Base-by-base conservation (phyloP, 495 filamentous ascomycete genomes). In the Aspergillus incahuasiensis region DNA sequence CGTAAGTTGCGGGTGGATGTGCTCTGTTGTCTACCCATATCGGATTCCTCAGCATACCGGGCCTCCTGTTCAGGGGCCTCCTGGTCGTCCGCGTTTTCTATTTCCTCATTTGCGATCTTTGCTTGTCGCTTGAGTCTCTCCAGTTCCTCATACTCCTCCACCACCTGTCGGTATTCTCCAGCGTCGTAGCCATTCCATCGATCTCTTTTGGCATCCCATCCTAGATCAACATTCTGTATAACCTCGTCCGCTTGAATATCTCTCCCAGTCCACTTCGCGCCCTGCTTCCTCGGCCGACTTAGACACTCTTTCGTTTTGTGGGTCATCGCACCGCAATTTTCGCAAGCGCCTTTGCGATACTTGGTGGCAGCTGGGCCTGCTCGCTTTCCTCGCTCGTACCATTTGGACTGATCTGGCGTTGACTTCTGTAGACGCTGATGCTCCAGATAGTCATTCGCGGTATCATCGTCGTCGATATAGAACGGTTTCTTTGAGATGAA, bases 401-500 rank as follows among this genome's bases (percentile, higher is more conserved):
- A 95, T 81, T 87, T 88, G 19, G 89, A 84, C 64, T 86, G 81
- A 42, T 85, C 81, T 55, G 58, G 34, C 82, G 66, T 61, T 55
- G 76, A 71, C 60, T 87, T 86, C 46, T 92, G 88, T 11, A 95
- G 80, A 68, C 94, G 92, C 63, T 98, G 94, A 82, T 98, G 94
- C 73, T 96, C 90, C 46, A 98, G 90, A 64, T 97, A 97, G 62
- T 98, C 94, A 57, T 81, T 84, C 52, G 87, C 77, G 48, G 88
- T 83, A 42, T 79, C 76, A 44, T 91, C 86, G 57, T 95, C 88
- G 68, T 87, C 86, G 65, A 94, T 81, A 76, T 97, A 98, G 74
- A 98, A 98, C 18, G 94, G 94, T 59, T 95, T 94, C 70, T 95
- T 95, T 62, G 91, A 89, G 79, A 98, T 98, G 80, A 95, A 98